Percentiles rank a stretch among this genome's conserved stretches.
Conservation (phyloP, 2,329 filamentous ascomycete species). For the Colletotrichum somersetense region DNA sequence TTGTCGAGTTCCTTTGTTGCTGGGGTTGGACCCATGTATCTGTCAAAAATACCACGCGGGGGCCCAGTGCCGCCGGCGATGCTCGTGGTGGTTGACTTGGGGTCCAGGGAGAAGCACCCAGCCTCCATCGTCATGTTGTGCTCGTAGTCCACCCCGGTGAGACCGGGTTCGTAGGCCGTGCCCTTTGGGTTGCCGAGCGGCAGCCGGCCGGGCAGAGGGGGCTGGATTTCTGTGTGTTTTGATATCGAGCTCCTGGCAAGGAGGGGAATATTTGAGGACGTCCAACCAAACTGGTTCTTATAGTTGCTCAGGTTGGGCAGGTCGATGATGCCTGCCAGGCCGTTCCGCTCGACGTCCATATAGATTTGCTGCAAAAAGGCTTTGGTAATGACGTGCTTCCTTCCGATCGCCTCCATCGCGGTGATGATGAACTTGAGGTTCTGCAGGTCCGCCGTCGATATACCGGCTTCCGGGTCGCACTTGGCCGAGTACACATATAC, state of each 20-base stretch:
- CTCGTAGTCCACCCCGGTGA: slow-evolving; percentile 6
- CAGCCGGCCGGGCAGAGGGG: slow-evolving; percentile 60
- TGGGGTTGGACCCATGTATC: background rate
- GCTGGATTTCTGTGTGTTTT: slow-evolving; percentile 54
- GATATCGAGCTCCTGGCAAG: slow-evolving; percentile 61
- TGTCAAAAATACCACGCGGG: background rate
- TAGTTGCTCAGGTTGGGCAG: slow-evolving; percentile 54
- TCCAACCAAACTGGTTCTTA: slow-evolving; percentile 47
- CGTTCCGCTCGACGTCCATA: slow-evolving; percentile 78
- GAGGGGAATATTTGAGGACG: slow-evolving; percentile 59
- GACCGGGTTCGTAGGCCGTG: slow-evolving; percentile 24
- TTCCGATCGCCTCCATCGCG: slow-evolving; percentile 82
- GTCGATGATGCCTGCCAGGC: slow-evolving; percentile 52
- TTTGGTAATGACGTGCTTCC: slow-evolving; percentile 80
- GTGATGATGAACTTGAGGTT: slow-evolving; percentile 81
- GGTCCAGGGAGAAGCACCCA: background rate
- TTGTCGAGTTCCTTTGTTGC: background rate
- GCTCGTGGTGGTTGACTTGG: background rate
- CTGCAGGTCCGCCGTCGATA: slow-evolving; percentile 59
- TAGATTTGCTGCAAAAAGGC: slow-evolving; percentile 89
- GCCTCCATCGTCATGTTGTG: slow-evolving; percentile 5
- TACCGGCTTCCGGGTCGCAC: slow-evolving; percentile 70
- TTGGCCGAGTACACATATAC: slow-evolving; percentile 87
- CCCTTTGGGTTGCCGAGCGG: slow-evolving; percentile 51
- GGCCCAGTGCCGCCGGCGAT: background rate